phyloP scores from a whole-genome alignment of 2,329 filamentous ascomycete species.

The Cytospora paraplurivora region DNA sequence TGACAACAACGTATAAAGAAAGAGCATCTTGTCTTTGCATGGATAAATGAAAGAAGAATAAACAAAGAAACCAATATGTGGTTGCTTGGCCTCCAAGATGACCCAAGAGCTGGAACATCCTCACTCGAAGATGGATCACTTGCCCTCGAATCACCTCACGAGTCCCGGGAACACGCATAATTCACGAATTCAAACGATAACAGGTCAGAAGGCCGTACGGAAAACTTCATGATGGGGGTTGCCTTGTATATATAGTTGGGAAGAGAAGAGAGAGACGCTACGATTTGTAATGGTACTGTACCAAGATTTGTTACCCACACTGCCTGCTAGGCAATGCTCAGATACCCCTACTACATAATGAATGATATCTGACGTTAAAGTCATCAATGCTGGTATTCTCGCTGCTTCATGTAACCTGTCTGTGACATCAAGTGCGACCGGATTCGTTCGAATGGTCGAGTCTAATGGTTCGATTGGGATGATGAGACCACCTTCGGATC shows the following conservation, averaged over 20 bases:
- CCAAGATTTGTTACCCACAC: conserved; percentile 15
- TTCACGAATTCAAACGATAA: conserved; percentile 1
- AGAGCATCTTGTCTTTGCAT: background rate
- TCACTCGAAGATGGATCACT: background rate
- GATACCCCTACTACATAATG: conserved; percentile 26
- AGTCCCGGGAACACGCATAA: background rate
- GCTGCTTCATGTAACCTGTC: conserved; percentile 1
- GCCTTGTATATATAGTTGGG: conserved; percentile 17
- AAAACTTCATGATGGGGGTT: background rate
- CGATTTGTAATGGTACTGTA: conserved; percentile 22
- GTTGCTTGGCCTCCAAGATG: background rate
- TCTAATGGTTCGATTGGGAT: background rate
- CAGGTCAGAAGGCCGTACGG: background rate
- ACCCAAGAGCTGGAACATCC: background rate
- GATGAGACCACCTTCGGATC: too few relatives aligned
- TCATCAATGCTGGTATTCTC: conserved; percentile 18
- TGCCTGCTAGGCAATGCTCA: conserved; percentile 28
- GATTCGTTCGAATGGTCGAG: too few relatives aligned
- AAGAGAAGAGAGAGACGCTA: background rate
- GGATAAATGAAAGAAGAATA: conserved; percentile 10
- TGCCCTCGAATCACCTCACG: background rate
- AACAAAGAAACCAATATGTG: conserved; percentile 2
- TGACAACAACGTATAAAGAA: conserved; percentile 11
- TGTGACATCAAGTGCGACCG: background rate
- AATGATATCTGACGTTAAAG: conserved; percentile 26